Evolutionary conservation across 2,329 filamentous ascomycete species (phyloP).

Genomic region (Alternaria brassicicola): DNA sequence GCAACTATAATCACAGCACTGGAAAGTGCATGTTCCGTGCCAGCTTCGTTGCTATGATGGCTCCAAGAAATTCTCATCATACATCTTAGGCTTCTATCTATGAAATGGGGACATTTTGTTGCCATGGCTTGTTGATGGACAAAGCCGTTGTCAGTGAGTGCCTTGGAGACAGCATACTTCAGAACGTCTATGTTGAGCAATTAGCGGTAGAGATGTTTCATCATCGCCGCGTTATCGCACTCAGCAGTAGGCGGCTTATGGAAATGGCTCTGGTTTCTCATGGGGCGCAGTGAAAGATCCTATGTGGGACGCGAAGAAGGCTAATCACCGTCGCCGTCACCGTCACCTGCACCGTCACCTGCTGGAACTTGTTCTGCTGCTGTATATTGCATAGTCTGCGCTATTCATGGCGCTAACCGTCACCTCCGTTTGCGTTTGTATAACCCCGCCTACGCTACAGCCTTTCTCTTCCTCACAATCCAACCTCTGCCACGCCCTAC

Average conservation of each 20-base stretch:
- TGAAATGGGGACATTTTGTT: not conserved
- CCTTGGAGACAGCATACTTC: not conserved
- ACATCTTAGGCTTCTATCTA: not conserved
- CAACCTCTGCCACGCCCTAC: not conserved
- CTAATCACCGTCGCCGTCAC: not conserved
- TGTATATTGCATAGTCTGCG: not conserved
- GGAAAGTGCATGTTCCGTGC: not conserved
- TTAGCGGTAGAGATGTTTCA: not conserved
- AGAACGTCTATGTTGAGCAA: not conserved
- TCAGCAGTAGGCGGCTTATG: not conserved
- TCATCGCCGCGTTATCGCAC: not conserved
- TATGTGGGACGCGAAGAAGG: not conserved
- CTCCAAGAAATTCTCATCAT: not conserved
- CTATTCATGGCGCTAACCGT: not conserved
- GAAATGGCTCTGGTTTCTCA: not conserved
- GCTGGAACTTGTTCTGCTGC: not conserved
- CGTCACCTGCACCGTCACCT: not conserved
- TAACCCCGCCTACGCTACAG: not conserved
- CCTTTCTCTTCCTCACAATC: not conserved
- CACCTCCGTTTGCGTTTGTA: not conserved
- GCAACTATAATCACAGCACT: not conserved
- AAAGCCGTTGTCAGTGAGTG: not conserved
- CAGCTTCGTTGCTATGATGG: accelerated
- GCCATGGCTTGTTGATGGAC: not conserved
- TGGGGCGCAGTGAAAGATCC: not conserved